These are phyloP conservation scores for Lanmaoa rubissima DNA, from an alignment of 768 basidiomycete species.

Conservation along the genomic window DNA sequence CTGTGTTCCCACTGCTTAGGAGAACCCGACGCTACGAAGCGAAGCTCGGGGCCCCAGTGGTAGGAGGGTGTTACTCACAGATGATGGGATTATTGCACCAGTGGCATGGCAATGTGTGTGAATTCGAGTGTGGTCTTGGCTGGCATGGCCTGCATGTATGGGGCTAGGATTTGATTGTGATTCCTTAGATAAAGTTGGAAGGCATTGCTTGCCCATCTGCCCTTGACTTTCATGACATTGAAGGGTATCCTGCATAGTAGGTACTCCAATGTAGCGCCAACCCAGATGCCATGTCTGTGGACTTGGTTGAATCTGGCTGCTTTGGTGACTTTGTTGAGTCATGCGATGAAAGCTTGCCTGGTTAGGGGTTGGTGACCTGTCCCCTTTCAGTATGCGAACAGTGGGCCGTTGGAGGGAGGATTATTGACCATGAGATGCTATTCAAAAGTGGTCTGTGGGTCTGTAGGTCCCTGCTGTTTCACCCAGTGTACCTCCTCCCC, in stretches of 20 bases:
- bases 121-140: no score
- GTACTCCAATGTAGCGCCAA: neutral
- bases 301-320: neutral
- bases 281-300: neutral
- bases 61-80: no score
- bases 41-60: no score
- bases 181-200: no score
- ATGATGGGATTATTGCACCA: no score
- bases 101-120: no score
- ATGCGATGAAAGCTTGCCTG: no score
- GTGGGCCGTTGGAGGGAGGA: neutral
- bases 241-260: rapidly evolving
- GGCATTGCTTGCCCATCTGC: neutral
- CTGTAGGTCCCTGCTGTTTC: neutral
- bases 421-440: neutral
- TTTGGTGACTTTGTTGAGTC: no score
- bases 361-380: neutral
- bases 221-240: neutral
- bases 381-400: neutral
- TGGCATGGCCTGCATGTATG: no score
- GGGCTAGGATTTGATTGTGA: no score
- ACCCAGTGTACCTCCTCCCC: neutral
- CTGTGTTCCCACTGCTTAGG: neutral
- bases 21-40: no score
- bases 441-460: rapidly evolving